phyloP scores from a whole-genome alignment of 139 green algal species.

The Edaphochlamys debaryana region DNA sequence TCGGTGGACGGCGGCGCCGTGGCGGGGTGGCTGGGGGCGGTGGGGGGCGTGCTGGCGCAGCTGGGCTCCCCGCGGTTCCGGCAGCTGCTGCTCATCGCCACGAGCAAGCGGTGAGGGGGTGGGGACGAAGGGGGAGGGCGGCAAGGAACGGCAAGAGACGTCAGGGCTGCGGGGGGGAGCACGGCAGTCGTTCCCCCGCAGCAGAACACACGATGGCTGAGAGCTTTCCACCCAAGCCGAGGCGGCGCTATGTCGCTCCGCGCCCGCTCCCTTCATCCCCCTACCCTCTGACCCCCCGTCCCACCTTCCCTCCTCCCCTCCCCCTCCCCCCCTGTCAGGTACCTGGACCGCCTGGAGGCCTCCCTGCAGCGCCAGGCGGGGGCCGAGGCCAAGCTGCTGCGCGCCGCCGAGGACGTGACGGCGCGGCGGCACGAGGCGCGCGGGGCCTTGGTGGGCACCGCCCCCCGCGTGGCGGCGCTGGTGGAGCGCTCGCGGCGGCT shows the following conservation, averaged over 20 bases:
- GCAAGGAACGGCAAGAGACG: too few species aligned
- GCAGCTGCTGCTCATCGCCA: slow-evolving; percentile 65
- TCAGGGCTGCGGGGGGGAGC: too few species aligned
- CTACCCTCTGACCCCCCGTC: too few species aligned
- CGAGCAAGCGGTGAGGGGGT: slow-evolving; percentile 41
- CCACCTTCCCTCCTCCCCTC: too few species aligned
- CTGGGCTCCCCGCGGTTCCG: slow-evolving; percentile 51
- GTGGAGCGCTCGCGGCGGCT: slow-evolving; percentile 38
- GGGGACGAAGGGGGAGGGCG: background rate
- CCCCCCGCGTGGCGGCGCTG: slow-evolving; percentile 24
- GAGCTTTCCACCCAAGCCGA: too few species aligned
- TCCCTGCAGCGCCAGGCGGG: slow-evolving; percentile 62
- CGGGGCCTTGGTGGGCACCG: slow-evolving; percentile 35
- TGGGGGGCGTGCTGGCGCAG: slow-evolving; percentile 36
- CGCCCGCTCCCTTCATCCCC: too few species aligned
- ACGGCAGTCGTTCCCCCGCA: too few species aligned
- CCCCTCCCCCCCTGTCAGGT: too few species aligned
- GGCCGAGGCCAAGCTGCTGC: slow-evolving; percentile 62
- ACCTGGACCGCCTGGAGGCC: slow-evolving; percentile 52
- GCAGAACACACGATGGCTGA: too few species aligned
- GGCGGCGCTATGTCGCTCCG: too few species aligned
- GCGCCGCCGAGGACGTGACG: slow-evolving; percentile 51
- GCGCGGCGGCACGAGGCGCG: slow-evolving; percentile 46
- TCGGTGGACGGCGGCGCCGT: slow-evolving; percentile 43
- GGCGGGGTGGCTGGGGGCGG: slow-evolving; percentile 35